These are phyloP conservation scores for Clarireedia homoeocarpa DNA, from an alignment of 2,329 filamentous ascomycete genomes.

Conservation along the genomic window DNA sequence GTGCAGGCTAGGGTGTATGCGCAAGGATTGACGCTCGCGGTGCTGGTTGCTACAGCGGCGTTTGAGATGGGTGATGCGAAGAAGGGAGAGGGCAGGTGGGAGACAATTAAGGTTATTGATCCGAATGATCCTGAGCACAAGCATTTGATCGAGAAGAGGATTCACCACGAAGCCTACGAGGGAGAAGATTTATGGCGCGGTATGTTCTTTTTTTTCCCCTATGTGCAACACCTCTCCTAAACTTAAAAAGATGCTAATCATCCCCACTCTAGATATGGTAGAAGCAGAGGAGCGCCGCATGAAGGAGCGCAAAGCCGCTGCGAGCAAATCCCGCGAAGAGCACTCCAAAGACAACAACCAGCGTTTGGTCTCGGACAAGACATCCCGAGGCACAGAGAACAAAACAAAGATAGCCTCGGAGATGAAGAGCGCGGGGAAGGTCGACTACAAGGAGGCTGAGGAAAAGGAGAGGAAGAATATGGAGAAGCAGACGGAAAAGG, in stretches of 20 bases:
- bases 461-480: constrained; percentile 12
- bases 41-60: constrained; percentile 58
- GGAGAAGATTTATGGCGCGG: constrained; percentile 92
- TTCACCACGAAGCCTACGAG: constrained; percentile 79
- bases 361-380: constrained; percentile 3
- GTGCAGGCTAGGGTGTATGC: constrained; percentile 72
- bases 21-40: constrained; percentile 61
- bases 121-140: constrained; percentile 77
- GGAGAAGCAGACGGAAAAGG: constrained; percentile 10
- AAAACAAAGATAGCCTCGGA: constrained; percentile 30
- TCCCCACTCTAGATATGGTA: constrained; percentile 59
- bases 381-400: constrained; percentile 49
- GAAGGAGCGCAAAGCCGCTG: constrained; percentile 49
- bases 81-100: constrained; percentile 69
- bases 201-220: constrained; percentile 34
- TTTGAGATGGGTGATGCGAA: constrained; percentile 70
- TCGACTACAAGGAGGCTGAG: constrained; percentile 12
- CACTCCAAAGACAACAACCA: background rate
- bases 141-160: constrained; percentile 75
- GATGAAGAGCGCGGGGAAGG: constrained; percentile 32
- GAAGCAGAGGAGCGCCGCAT: constrained; percentile 64
- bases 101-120: constrained; percentile 75
- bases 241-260: too few relatives aligned
- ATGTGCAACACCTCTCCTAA: too few relatives aligned
- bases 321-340: background rate